Evolutionary conservation across 257 asterid species (phyloP), one percentile per base, ranked within the genome.

Genomic region (Verbena officinalis): DNA sequence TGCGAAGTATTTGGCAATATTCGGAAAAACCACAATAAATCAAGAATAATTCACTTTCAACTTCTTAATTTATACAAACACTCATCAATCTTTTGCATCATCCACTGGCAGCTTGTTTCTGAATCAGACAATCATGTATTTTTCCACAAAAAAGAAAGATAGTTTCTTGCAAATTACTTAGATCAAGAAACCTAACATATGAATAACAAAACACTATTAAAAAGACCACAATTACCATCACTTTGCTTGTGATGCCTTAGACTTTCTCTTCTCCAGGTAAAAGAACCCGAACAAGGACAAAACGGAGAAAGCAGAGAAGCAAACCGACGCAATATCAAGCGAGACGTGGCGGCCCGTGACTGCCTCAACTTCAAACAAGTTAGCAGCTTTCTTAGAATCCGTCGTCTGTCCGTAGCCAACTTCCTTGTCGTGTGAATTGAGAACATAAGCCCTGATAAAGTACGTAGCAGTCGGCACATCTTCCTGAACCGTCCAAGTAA

Each of bases 251-350:
- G 55, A 50, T 19, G 55, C 34, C 36, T 51, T 51, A 36, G 36
- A 23, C 8, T 23, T 51, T 4, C 57, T 51, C 36, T 51, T 51
- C 4, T 51, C 57, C 16, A 51, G 33, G 56, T 19, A 50, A 31
- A 50, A 50, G 56, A 50, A 50, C 33, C 31, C 56, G 5, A 20
- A 1, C 57, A 51, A 23, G 12, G 57, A 51, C 57, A 51, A 34
- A 11, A 51, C 4, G 3, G 57, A 51, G 57, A 51, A 51, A 51
- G 57, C 57, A 51, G 57, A 51, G 57, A 51, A 51, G 57, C 57
- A 51, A 51, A 51, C 30, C 36, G 57, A 51, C 0, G 57, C 57
- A 51, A 51, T 51, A 19, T 51, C 57, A 0, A 51, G 57, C 1
- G 57, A 51, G 8, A 51, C 57, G 22, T 51, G 57, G 15, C 57